phyloP scores from a whole-genome alignment of 2,329 filamentous ascomycete genomes.

The Coniochaeta pulveracea region DNA sequence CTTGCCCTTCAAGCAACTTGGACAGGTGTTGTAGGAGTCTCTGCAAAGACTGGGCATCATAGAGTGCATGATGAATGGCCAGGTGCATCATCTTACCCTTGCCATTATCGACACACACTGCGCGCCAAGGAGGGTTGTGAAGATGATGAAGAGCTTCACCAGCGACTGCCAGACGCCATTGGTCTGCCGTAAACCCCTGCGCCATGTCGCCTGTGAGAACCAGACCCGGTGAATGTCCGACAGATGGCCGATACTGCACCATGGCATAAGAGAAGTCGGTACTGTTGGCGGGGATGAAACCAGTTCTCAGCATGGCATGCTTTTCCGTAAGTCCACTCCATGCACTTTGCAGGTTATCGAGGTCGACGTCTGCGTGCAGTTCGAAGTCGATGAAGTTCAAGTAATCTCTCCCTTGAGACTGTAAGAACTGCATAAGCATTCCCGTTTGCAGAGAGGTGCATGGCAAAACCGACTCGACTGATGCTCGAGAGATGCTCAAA shows the following conservation, averaged over 20 bases:
- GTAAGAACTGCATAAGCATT: conserved; percentile 65
- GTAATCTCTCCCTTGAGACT: conserved; percentile 57
- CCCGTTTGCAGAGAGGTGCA: conserved; percentile 73
- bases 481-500: conserved; percentile 2
- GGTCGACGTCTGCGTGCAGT: conserved; percentile 27
- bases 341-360: conserved; percentile 34
- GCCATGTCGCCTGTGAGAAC: conserved; percentile 10
- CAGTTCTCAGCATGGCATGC: conserved; percentile 67
- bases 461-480: conserved; percentile 53
- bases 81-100: conserved; percentile 26
- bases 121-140: conserved; percentile 50
- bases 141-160: conserved; percentile 28
- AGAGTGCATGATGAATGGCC: conserved; percentile 67
- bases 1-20: conserved; percentile 19
- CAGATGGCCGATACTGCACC: conserved; percentile 41
- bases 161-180: conserved; percentile 25
- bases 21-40: conserved; percentile 51
- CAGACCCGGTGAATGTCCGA: conserved; percentile 9
- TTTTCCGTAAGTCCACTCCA: conserved; percentile 43
- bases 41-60: conserved; percentile 68
- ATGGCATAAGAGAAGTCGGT: conserved; percentile 58
- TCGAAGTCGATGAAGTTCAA: conserved; percentile 59
- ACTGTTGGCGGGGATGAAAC: conserved; percentile 55
- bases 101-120: conserved; percentile 31
- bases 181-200: too few species aligned